Evolutionary conservation across 306 rosid genomes (phyloP), one percentile per base, ranked within the genome.

Genomic region (Arachis stenosperma): DNA sequence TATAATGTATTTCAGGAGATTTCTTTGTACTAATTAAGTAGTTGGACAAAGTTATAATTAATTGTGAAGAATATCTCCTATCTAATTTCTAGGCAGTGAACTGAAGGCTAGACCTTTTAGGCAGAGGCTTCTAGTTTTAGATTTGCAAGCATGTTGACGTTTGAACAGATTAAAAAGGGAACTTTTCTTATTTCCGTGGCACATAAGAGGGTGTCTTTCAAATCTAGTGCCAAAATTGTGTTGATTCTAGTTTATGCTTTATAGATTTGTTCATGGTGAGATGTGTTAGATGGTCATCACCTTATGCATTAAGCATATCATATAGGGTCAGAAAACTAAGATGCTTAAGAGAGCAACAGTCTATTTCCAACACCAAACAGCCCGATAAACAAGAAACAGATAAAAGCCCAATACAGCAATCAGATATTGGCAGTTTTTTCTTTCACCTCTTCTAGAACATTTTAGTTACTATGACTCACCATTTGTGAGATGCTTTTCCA

Each of bases 141-240:
- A 63, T 41, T 66, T 47, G 15, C 48, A 62, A 55, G 72, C 69
- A 61, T 43, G 33, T 27, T 51, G 47, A 41, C 60, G 62, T 74
- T 73, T 74, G 46, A 69, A 69, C 37, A 33, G 37, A 33, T 33
- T 2, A 33, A 33, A 33, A 33, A 2, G 37, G 13, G 53, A 68
- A 37, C 55, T 68, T 50, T 9, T 8, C 52, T 52, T 4, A 51
- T 33, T 14, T 15, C 51, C 9, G 1, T 50, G 22, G 12, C 29
- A 30, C 4, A 14, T 36, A n/a, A 8, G n/a, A 29, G 46, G 74
- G 41, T 17, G 15, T 55, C 64, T 55, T 41, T 57, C 8, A 27
- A 17, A 70, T 54, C 27, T 53, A 40, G 15, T 33, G 55, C 14
- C 64, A 10, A 61, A 54, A 39, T 46, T 5, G 44, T 46, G 29